A percentile compares a stretch with the other conserved stretches of the same genome.
Conservation (phyloP, 2,329 filamentous ascomycete species). For the Septoria petroselini region DNA sequence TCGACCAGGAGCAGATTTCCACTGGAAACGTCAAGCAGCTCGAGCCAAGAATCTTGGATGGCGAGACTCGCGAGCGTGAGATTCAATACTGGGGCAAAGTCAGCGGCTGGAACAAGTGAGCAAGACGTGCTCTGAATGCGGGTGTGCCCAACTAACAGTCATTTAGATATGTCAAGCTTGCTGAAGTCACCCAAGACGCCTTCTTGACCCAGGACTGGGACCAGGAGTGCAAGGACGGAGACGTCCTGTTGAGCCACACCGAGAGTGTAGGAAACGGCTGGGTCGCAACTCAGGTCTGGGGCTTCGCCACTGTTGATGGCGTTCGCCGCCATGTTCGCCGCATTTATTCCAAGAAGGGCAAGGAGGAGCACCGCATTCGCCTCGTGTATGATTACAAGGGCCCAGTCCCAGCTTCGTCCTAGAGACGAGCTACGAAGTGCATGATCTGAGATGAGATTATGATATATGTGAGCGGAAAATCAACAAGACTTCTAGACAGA, state of each 20-base stretch:
- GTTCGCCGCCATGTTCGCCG: constrained; percentile 41
- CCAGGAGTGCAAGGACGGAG: constrained; percentile 47
- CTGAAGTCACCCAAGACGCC: constrained; percentile 40
- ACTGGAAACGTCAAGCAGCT: constrained; percentile 68
- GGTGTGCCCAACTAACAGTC: neutral
- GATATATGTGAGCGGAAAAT: neutral
- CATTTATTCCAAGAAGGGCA: constrained; percentile 41
- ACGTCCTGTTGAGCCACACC: constrained; percentile 51
- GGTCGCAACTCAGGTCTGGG: constrained; percentile 56
- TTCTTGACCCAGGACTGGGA: constrained; percentile 60
- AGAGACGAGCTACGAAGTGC: constrained; percentile 5
- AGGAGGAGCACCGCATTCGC: constrained; percentile 40
- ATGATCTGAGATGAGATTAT: neutral
- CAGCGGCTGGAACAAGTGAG: constrained; percentile 52
- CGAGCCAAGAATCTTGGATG: constrained; percentile 58
- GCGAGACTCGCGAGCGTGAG: constrained; percentile 60
- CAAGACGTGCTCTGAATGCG: neutral
- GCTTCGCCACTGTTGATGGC: constrained; percentile 45
- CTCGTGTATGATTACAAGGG: constrained; percentile 45
- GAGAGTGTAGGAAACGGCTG: constrained; percentile 50
- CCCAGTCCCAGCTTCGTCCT: constrained; percentile 4
- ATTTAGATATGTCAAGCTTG: constrained; percentile 40
- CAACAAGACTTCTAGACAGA: neutral
- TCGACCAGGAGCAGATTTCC: constrained; percentile 60
- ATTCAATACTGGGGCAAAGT: constrained; percentile 80